Base-by-base conservation (phyloP, 345 rosid genomes). In the Lagerstroemia speciosa region DNA sequence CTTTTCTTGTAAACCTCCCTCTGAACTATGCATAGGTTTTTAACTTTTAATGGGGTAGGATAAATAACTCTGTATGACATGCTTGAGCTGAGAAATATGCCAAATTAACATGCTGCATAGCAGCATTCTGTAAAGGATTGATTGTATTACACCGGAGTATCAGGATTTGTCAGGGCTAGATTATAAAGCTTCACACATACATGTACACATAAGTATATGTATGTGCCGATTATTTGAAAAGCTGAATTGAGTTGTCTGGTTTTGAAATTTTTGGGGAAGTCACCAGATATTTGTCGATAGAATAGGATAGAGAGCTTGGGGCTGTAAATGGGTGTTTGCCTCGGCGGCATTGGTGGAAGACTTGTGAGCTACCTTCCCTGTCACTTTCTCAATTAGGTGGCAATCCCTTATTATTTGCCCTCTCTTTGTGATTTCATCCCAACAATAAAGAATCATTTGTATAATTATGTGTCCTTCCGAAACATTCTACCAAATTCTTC, bases 291-390 rank as follows among this genome's bases (percentile, higher is more conserved):
- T 58, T 41, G 10, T 29, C 29, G 63, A 27, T 58, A 58, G 63
- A 14, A 58, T 58, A 58, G 63, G 63, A 58, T 58, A 58, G 63
- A 58, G 32, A 30, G 63, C 17, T 58, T 24, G 37, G 40, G 45
- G 70, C 70, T 53, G 70, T 33, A 16, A 36, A 20, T 41, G 38
- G 12, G 46, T 41, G 46, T 41, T n/a, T 41, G 46, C 46, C 46
- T 41, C 14, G 46, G 46, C 46, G 2, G 78, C 79, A 71, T 68
- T 69, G 37, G 76, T 73, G 76, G 73, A 58, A 65, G 43, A 61
- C 77, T 66, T 78, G 74, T 78, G 81, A 79, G 61, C 77, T 10
- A 45, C 67, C 66, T 70, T 69, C 60, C 46, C 72, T 70, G 67
- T 71, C 22, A 74, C 24, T 33, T 64, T 65, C 72, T 60, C 60